Percentiles rank a stretch among this genome's conserved stretches.
These are phyloP conservation scores for Waltergamsia citrina DNA, from an alignment of 2,329 filamentous ascomycete species.

Conservation along the genomic window DNA sequence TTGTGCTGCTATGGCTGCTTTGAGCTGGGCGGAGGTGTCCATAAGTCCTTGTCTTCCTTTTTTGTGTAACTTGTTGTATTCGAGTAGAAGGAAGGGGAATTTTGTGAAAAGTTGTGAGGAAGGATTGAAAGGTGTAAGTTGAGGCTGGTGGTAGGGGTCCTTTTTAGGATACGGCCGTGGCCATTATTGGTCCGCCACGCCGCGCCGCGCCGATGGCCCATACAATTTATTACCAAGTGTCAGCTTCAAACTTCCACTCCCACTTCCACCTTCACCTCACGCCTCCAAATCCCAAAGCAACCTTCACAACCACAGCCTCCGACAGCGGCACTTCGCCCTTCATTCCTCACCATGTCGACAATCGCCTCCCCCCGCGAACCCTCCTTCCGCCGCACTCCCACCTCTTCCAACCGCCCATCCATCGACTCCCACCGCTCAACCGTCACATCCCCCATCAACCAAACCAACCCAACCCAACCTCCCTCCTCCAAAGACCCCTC, in stretches of 20 bases:
- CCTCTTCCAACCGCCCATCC: constrained; percentile 67
- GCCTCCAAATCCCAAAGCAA: background rate
- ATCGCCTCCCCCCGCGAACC: constrained; percentile 55
- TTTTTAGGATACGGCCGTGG: no score
- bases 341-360: constrained; percentile 44
- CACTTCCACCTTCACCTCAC: background rate
- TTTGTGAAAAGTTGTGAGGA: no score
- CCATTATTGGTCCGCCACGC: background rate
- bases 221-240: no score
- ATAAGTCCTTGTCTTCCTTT: no score
- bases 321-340: background rate
- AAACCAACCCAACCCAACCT: constrained; percentile 4
- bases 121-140: background rate
- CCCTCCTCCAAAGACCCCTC: constrained; percentile 4
- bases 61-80: background rate
- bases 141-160: no score
- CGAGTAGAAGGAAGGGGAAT: background rate
- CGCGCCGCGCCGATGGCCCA: no score
- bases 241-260: constrained; percentile 27
- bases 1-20: constrained; percentile 1
- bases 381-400: constrained; percentile 54
- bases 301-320: constrained; percentile 5
- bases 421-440: constrained; percentile 56
- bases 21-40: background rate
- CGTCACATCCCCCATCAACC: constrained; percentile 38